phyloP scores from a whole-genome alignment of 1,284 basidiomycete genomes.

The Salmacisia buchloeana region DNA sequence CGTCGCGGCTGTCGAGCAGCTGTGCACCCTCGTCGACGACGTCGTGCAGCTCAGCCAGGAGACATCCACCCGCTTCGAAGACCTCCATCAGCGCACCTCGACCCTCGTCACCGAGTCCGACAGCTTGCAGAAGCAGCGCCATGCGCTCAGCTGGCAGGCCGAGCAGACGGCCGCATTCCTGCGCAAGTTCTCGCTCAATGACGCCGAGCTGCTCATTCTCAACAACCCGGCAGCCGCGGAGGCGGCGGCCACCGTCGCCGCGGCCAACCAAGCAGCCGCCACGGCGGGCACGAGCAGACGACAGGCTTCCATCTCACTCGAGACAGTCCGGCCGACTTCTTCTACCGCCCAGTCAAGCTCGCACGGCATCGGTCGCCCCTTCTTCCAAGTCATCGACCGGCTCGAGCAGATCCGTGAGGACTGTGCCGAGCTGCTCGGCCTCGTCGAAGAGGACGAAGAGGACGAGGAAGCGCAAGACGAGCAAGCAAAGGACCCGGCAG shows the following conservation, averaged over 20 bases:
- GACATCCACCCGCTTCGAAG: not conserved
- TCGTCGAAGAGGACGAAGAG: conserved; percentile 62
- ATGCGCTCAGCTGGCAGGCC: not conserved
- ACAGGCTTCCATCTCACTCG: too few relatives aligned
- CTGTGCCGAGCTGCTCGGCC: conserved; percentile 79
- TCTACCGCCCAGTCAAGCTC: conserved; percentile 73
- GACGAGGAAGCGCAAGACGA: conserved; percentile 72
- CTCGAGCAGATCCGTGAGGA: conserved; percentile 75
- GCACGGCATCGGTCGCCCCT: conserved; percentile 64
- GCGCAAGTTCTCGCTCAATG: conserved; percentile 22
- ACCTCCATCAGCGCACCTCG: not conserved
- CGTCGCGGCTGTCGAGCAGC: conserved; percentile 59
- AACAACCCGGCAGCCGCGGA: conserved; percentile 13
- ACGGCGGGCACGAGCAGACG: not conserved
- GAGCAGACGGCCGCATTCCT: conserved; percentile 13
- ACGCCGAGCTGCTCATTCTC: conserved; percentile 12
- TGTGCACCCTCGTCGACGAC: conserved; percentile 6
- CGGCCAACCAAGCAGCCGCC: conserved; percentile 56
- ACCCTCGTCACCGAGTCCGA: conserved; percentile 7
- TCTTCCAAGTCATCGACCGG: conserved; percentile 83
- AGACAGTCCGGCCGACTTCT: conserved; percentile 65
- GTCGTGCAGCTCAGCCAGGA: not conserved
- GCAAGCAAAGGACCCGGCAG: not conserved
- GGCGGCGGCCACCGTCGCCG: conserved; percentile 23
- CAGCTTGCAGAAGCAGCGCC: not conserved